Evolutionary conservation across 2,329 filamentous ascomycete genomes (phyloP), one percentile per base, ranked within the genome.

Genomic region (Penicillium frequentans): DNA sequence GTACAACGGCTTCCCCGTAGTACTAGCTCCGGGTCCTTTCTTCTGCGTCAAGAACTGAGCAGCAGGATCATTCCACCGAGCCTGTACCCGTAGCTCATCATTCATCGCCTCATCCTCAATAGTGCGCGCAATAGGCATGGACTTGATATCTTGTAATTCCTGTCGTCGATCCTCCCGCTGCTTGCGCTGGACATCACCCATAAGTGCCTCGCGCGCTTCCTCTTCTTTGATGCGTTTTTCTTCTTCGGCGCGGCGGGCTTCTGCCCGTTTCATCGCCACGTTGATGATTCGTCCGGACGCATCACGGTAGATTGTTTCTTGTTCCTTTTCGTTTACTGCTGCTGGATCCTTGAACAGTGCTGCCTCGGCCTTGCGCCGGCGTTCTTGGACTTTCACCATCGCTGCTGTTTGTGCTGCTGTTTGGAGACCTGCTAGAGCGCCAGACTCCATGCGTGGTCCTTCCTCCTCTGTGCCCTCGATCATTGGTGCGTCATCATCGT

Each of bases 281-380:
- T 99, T 96, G 62, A 99, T 93, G 54, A 96, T 88, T n/a, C 93
- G 85, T 13, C 95, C 95, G 3, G 90, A 95, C 11, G 96, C 95
- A 75, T 99, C 95, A 66, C 95, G 90, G 73, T 98, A 97, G 24
- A 97, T 92, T 0, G 93, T 96, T 75, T 97, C 91, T 67, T 88
- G 84, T 31, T 84, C 84, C 56, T 76, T 72, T 0, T 72, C 77
- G 47, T 73, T 73, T 44, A 74, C 69, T 49, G 67, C 72, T 35
- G 65, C 67, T 14, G 60, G 77, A 56, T 77, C 80, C 33, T 75
- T 66, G 50, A 67, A 72, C 49, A 65, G 57, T 53, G 79, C 79
- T 16, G 77, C 76, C 35, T 79, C 78, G 42, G 74, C 68, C 63
- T 79, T 79, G 37, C 79, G 77, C 54, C 75, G 73, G 54, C 75